Evolutionary conservation across 116 monocot species (phyloP).

Genomic region (Phalaenopsis hybrid): DNA sequence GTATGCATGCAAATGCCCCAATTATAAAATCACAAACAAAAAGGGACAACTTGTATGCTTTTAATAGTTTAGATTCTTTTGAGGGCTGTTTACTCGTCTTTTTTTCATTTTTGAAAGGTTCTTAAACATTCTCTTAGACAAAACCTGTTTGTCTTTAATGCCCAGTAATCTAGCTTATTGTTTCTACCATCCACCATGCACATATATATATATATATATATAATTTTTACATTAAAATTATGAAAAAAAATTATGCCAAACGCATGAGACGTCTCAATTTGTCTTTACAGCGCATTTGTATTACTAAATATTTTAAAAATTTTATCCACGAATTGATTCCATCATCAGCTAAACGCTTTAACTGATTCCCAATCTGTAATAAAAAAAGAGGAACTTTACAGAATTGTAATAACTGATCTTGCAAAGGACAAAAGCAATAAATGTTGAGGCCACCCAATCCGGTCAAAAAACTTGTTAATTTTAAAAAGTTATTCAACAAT

Average conservation of each 20-base stretch:
- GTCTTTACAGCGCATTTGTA: no score
- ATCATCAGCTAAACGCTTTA: no score
- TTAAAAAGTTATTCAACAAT: neutral
- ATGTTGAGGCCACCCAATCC: neutral
- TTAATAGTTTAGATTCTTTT: slow-evolving; percentile 61
- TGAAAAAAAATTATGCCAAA: no score
- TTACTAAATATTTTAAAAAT: no score
- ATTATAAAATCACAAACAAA: slow-evolving; percentile 20
- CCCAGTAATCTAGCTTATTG: slow-evolving; percentile 15
- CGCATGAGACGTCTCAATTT: no score
- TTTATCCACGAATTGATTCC: no score
- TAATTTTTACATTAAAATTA: neutral
- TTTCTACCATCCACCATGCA: neutral
- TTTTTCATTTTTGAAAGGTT: slow-evolving; percentile 27
- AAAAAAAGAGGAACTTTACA: neutral
- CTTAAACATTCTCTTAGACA: slow-evolving; percentile 39
- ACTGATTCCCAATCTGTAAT: neutral
- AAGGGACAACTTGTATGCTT: slow-evolving; percentile 15
- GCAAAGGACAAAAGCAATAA: slow-evolving; percentile 6
- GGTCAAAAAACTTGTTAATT: neutral
- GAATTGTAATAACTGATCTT: neutral
- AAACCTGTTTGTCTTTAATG: slow-evolving; percentile 46
- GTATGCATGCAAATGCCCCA: neutral
- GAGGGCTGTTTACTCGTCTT: slow-evolving; percentile 27
- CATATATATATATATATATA: neutral